phyloP scores from a whole-genome alignment of 2,329 filamentous ascomycete species.

The Sporothrix dimorphospora region DNA sequence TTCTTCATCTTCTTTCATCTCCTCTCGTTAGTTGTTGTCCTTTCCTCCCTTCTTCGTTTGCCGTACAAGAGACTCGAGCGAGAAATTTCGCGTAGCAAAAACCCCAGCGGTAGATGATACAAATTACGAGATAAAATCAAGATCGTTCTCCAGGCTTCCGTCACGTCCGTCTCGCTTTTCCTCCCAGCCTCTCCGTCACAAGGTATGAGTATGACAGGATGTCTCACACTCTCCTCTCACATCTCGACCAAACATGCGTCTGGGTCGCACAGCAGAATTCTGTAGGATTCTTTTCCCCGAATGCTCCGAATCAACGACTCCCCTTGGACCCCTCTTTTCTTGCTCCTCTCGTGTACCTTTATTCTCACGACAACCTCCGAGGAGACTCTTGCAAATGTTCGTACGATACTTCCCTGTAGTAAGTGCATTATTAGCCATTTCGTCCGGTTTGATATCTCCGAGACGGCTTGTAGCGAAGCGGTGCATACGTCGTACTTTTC shows the following conservation, averaged over 20 bases:
- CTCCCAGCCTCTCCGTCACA: background rate
- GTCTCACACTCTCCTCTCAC: background rate
- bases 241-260: background rate
- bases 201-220: background rate
- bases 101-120: background rate
- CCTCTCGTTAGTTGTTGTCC: background rate
- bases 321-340: background rate
- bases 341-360: background rate
- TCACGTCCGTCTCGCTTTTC: background rate
- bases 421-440: background rate
- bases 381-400: background rate
- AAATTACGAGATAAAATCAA: background rate
- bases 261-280: background rate
- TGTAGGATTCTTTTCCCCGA: background rate
- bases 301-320: background rate
- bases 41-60: background rate
- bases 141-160: background rate
- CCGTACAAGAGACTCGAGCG: background rate
- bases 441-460: background rate
- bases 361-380: background rate
- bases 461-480: background rate
- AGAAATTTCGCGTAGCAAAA: background rate
- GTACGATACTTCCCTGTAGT: background rate
- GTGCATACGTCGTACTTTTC: background rate
- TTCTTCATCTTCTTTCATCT: background rate